A percentile compares a stretch with the other conserved stretches of the same genome.
These are phyloP conservation scores for Ruellia speciosa DNA, from an alignment of 305 asterid genomes.

Conservation along the genomic window DNA sequence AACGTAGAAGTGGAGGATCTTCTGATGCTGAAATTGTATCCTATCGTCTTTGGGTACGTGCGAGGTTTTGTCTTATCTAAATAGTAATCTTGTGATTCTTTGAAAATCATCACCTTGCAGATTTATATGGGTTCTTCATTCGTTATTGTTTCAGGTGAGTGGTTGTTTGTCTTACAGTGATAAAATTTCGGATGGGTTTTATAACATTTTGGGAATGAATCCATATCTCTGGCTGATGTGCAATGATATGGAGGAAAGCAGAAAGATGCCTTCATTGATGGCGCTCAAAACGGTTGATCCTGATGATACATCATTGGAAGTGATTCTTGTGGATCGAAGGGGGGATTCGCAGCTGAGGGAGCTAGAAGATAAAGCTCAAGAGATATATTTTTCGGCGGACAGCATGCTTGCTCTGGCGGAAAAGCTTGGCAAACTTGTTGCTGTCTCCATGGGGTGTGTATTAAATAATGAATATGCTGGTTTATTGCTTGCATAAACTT, in stretches of 20 bases:
- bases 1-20: conserved; percentile 34
- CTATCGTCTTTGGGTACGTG: conserved; percentile 70
- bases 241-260: conserved; percentile 68
- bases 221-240: conserved; percentile 92
- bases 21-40: conserved; percentile 57
- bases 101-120: background rate
- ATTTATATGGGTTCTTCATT: background rate
- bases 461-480: background rate
- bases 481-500: background rate
- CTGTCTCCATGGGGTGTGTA: conserved; percentile 74
- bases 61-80: background rate
- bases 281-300: conserved; percentile 56
- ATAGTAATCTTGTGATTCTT: background rate
- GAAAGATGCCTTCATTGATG: conserved; percentile 58
- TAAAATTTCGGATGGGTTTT: conserved; percentile 84
- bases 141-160: conserved; percentile 48
- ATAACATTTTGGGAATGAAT: conserved; percentile 78
- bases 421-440: conserved; percentile 89
- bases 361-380: conserved; percentile 88
- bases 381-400: conserved; percentile 65
- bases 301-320: conserved; percentile 63
- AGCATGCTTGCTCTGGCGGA: conserved; percentile 57
- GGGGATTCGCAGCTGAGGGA: conserved; percentile 85
- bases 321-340: conserved; percentile 65
- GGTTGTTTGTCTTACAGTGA: conserved; percentile 79